A percentile compares a stretch with the other conserved stretches of the same genome.
Evolutionary conservation across 352 stramenopile species (phyloP).

Genomic region (Phytophthora cajani): DNA sequence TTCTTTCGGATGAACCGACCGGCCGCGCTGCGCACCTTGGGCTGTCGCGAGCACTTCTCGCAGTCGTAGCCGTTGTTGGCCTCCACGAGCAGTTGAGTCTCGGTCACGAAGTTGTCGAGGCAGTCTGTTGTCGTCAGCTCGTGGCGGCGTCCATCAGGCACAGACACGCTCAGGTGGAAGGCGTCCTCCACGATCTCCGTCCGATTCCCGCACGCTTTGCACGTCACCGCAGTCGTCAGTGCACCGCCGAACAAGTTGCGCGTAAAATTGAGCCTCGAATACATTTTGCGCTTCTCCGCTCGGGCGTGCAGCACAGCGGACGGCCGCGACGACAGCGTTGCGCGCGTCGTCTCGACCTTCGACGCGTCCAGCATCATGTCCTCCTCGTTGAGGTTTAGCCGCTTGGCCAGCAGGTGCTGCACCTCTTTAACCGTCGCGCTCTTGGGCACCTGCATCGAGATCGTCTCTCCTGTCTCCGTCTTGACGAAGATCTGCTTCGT

Average conservation of each 20-base stretch:
- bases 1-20: slow-evolving; percentile 44
- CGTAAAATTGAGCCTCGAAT: slow-evolving; percentile 67
- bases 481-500: slow-evolving; percentile 73
- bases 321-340: slow-evolving; percentile 31
- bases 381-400: slow-evolving; percentile 57
- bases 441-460: slow-evolving; percentile 61
- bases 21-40: slow-evolving; percentile 35
- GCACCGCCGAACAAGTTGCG: slow-evolving; percentile 63
- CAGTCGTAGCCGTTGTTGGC: slow-evolving; percentile 78
- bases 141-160: slow-evolving; percentile 36
- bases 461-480: slow-evolving; percentile 63
- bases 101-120: slow-evolving; percentile 54
- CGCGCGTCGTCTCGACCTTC: slow-evolving; percentile 29
- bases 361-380: slow-evolving; percentile 62
- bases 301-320: slow-evolving; percentile 37
- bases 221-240: slow-evolving; percentile 61
- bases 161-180: slow-evolving; percentile 68
- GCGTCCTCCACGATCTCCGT: slow-evolving; percentile 66
- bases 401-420: slow-evolving; percentile 60
- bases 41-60: slow-evolving; percentile 60
- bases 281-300: slow-evolving; percentile 41
- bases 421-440: slow-evolving; percentile 57
- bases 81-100: slow-evolving; percentile 55
- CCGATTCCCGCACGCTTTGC: slow-evolving; percentile 51
- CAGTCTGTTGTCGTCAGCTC: slow-evolving; percentile 50